phyloP scores from a whole-genome alignment of 805 yeast genomes.

The Schwanniomyces occidentalis region DNA sequence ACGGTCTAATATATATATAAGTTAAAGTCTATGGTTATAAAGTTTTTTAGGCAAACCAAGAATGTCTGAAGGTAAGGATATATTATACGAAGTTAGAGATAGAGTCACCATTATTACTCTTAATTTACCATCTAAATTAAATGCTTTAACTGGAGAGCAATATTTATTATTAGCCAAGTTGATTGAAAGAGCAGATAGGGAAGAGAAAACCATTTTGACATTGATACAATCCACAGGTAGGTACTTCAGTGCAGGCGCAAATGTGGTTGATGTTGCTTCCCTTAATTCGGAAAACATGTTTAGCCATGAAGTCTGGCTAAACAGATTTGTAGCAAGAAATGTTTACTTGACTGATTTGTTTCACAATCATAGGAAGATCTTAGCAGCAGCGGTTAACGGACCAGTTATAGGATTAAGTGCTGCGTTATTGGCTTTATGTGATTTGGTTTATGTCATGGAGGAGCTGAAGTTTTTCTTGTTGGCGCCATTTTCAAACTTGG shows the following conservation, averaged over 20 bases:
- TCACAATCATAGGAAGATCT: constrained; percentile 67
- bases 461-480: constrained; percentile 56
- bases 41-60: no score
- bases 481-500: constrained; percentile 79
- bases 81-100: constrained; percentile 44
- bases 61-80: constrained; percentile 23
- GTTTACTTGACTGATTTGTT: constrained; percentile 66
- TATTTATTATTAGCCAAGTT: constrained; percentile 59
- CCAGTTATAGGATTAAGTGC: constrained; percentile 82
- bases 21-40: no score
- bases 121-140: constrained; percentile 58
- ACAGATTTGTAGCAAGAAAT: constrained; percentile 68
- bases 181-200: constrained; percentile 61
- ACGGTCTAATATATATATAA: no score
- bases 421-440: constrained; percentile 73
- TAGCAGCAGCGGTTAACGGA: constrained; percentile 78
- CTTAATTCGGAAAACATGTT: constrained; percentile 31
- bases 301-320: constrained; percentile 49
- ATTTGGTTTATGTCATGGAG: constrained; percentile 68
- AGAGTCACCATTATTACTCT: constrained; percentile 63
- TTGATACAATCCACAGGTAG: constrained; percentile 69
- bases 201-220: constrained; percentile 63
- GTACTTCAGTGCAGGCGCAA: constrained; percentile 85
- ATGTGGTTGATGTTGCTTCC: constrained; percentile 46
- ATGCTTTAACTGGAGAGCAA: constrained; percentile 68